phyloP scores from a whole-genome alignment of 192 early-diverging fungal species.

The Physocladia obscura region DNA sequence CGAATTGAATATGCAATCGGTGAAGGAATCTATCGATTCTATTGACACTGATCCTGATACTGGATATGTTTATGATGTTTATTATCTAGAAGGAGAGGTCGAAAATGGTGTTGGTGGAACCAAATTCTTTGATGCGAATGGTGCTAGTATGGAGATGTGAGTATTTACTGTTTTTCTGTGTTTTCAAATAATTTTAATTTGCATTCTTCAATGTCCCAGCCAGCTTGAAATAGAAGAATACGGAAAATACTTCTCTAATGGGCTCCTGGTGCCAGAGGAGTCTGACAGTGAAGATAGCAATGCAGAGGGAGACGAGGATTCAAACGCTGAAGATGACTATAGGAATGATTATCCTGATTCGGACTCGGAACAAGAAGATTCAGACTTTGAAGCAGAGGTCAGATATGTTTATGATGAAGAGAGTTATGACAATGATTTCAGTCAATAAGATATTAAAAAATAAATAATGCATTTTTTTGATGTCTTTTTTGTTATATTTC shows the following conservation, averaged over 20 bases:
- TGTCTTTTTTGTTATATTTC: no score
- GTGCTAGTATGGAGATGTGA: neutral
- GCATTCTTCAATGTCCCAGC: neutral
- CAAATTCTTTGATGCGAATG: neutral
- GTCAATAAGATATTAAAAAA: no score
- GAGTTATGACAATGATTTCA: no score
- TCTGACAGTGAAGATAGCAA: neutral
- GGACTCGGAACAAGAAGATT: neutral
- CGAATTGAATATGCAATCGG: neutral
- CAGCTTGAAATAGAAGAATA: neutral
- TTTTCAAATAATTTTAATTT: neutral
- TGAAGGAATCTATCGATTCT: neutral
- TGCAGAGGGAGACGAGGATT: slow-evolving; percentile 18
- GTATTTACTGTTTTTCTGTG: neutral
- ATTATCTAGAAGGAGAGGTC: neutral
- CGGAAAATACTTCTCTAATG: neutral
- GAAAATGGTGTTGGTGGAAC: neutral
- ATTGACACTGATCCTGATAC: neutral
- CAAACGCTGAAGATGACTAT: slow-evolving; percentile 17
- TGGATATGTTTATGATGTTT: slow-evolving; percentile 1
- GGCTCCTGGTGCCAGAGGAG: neutral
- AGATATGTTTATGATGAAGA: neutral
- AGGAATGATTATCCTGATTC: slow-evolving; percentile 18
- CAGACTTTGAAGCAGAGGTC: neutral
- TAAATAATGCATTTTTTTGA: no score